A percentile compares a stretch with the other conserved stretches of the same genome.
phyloP scores from a whole-genome alignment of 257 asterid species.

The Sherardia arvensis region DNA sequence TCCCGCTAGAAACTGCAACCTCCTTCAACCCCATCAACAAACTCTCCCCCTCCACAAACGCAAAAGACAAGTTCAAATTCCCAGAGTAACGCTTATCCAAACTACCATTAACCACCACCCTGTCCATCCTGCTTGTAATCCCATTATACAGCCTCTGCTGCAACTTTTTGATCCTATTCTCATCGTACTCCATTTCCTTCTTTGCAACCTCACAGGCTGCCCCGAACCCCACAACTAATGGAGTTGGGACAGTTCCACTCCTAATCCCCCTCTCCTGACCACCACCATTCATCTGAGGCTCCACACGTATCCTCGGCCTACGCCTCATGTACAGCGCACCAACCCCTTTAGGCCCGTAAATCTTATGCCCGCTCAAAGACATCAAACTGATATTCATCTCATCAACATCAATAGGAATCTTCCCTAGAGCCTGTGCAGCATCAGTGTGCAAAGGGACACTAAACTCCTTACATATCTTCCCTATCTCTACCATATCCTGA shows the following conservation, averaged over 20 bases:
- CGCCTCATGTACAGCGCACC: conserved; percentile 91
- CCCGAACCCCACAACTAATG: conserved; percentile 91
- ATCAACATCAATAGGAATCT: conserved; percentile 80
- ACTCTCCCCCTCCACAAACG: conserved; percentile 97
- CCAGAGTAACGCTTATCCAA: conserved; percentile 73
- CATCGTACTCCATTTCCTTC: conserved; percentile 95
- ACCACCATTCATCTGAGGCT: conserved; percentile 97
- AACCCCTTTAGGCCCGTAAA: conserved; percentile 91
- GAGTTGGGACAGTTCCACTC: conserved; percentile 95
- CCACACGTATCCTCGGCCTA: conserved; percentile 90
- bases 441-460: conserved; percentile 81
- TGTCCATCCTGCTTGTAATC: conserved; percentile 56
- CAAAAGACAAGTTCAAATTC: conserved; percentile 88
- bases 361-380: conserved; percentile 95
- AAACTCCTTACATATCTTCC: conserved; percentile 73
- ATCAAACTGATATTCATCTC: conserved; percentile 85
- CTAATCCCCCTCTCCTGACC: conserved; percentile 99
- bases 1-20: conserved; percentile 96
- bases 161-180: conserved; percentile 49
- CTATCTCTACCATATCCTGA: conserved; percentile 86
- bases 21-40: conserved; percentile 96
- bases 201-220: conserved; percentile 84
- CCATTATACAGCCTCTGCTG: conserved; percentile 62
- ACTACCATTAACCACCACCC: conserved; percentile 91
- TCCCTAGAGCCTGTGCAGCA: conserved; percentile 92